Conservation (phyloP, 306 rosid species). For the Mimosa pudica region DNA sequence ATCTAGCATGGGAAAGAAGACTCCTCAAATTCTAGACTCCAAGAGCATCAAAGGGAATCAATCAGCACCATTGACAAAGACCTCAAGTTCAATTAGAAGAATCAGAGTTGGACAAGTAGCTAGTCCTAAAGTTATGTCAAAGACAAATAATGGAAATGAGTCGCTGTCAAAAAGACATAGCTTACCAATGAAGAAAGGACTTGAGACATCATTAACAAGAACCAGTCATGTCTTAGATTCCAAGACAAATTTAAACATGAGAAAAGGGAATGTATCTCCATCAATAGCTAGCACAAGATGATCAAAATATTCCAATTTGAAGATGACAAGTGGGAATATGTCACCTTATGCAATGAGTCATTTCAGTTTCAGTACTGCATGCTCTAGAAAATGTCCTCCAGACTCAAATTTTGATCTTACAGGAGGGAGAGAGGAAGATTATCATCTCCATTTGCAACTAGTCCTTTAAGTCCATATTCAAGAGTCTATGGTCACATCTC, state of each 20-base stretch:
- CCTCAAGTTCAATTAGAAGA: constrained; percentile 32
- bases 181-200: constrained; percentile 23
- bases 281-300: constrained; percentile 15
- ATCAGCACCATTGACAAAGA: background rate
- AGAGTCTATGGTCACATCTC: background rate
- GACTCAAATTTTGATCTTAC: constrained; percentile 20
- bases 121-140: background rate
- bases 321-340: constrained; percentile 22
- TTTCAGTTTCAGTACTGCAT: constrained; percentile 9
- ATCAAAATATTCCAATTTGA: constrained; percentile 12
- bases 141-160: background rate
- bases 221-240: background rate
- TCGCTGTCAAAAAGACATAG: background rate
- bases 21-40: constrained; percentile 41
- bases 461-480: constrained; percentile 36
- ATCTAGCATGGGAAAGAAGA: constrained; percentile 35
- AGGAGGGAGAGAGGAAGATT: constrained; percentile 12
- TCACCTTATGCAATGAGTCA: constrained; percentile 29
- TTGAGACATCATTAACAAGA: constrained; percentile 23
- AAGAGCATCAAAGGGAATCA: constrained; percentile 28
- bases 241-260: background rate
- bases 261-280: background rate
- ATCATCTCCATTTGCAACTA: constrained; percentile 36
- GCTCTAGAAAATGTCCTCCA: constrained; percentile 11
- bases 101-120: background rate